These are phyloP conservation scores for Emericellopsis atlantica DNA, from an alignment of 2,329 filamentous ascomycete genomes.

Conservation along the genomic window DNA sequence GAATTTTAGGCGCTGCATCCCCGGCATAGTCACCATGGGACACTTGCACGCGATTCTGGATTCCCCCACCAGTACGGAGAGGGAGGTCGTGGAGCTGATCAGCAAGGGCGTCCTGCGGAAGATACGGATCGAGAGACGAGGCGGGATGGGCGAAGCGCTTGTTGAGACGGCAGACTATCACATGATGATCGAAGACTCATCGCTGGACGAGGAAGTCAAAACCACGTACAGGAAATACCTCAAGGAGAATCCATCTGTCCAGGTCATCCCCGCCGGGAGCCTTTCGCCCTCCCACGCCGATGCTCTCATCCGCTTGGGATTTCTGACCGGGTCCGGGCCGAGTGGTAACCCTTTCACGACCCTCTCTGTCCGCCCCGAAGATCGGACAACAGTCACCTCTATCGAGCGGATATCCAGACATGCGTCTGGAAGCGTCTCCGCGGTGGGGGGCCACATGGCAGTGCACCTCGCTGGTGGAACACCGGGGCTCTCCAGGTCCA, in stretches of 20 bases:
- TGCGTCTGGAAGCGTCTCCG: slow-evolving; percentile 54
- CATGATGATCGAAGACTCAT: slow-evolving; percentile 22
- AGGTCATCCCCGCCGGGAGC: slow-evolving; percentile 11
- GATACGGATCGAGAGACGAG: slow-evolving; percentile 49
- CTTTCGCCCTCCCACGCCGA: slow-evolving; percentile 36
- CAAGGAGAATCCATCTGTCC: slow-evolving; percentile 31
- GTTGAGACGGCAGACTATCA: slow-evolving; percentile 46
- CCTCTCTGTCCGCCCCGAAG: slow-evolving; percentile 35
- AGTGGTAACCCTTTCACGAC: slow-evolving; percentile 18
- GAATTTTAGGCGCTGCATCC: slow-evolving; percentile 44
- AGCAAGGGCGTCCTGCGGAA: slow-evolving; percentile 44
- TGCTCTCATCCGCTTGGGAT: slow-evolving; percentile 51
- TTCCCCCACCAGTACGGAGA: slow-evolving; percentile 52
- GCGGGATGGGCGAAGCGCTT: slow-evolving; percentile 51
- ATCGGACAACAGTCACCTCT: slow-evolving; percentile 42
- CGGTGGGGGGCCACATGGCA: slow-evolving; percentile 56
- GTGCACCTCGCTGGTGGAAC: slow-evolving; percentile 50
- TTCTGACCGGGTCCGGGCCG: slow-evolving; percentile 39
- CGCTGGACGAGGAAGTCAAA: slow-evolving; percentile 28
- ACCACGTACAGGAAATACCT: slow-evolving; percentile 40
- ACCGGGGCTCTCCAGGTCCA: slow-evolving; percentile 13
- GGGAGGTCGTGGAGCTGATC: slow-evolving; percentile 51
- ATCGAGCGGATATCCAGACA: slow-evolving; percentile 51
- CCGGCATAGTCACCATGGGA: slow-evolving; percentile 51
- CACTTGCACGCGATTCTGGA: slow-evolving; percentile 53